phyloP scores from a whole-genome alignment of 2,329 filamentous ascomycete species.

The Sclerotinia nivalis region DNA sequence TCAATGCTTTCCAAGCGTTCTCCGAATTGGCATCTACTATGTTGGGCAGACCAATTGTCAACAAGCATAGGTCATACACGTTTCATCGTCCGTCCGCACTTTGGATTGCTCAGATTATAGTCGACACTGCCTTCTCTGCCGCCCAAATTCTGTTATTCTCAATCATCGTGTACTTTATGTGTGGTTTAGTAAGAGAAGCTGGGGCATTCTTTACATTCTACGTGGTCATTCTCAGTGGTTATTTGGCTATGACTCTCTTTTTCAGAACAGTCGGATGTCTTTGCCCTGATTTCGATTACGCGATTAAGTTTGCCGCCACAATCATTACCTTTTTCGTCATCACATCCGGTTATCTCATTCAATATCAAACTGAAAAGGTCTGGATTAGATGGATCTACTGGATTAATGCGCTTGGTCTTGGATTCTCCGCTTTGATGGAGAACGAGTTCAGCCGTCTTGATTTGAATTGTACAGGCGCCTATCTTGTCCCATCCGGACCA shows the following conservation, averaged over 20 bases:
- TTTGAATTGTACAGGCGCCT: conserved; percentile 67
- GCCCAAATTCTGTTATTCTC: conserved; percentile 71
- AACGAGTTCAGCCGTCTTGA: conserved; percentile 77
- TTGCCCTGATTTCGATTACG: conserved; percentile 80
- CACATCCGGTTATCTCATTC: conserved; percentile 81
- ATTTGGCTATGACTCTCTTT: conserved; percentile 73
- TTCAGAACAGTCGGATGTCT: conserved; percentile 74
- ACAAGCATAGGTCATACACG: conserved; percentile 81
- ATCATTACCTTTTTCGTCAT: conserved; percentile 81
- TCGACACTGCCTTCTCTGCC: conserved; percentile 72
- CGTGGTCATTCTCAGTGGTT: conserved; percentile 66
- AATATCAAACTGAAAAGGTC: conserved; percentile 71
- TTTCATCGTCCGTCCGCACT: conserved; percentile 81
- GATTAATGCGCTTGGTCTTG: conserved; percentile 71
- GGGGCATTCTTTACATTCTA: conserved; percentile 79
- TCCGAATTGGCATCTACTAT: conserved; percentile 74
- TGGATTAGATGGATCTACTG: conserved; percentile 83
- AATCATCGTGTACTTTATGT: conserved; percentile 80
- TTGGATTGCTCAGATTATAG: conserved; percentile 80
- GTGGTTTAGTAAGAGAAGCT: conserved; percentile 64
- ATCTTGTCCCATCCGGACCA: conserved; percentile 69
- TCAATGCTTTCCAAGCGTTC: conserved; percentile 87
- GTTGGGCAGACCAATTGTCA: conserved; percentile 73
- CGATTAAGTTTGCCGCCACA: conserved; percentile 77
- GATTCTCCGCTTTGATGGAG: conserved; percentile 78